Evolutionary conservation across 257 asterid genomes (phyloP), one percentile per base, ranked within the genome.

Genomic region (Ajuga chamaepitys): DNA sequence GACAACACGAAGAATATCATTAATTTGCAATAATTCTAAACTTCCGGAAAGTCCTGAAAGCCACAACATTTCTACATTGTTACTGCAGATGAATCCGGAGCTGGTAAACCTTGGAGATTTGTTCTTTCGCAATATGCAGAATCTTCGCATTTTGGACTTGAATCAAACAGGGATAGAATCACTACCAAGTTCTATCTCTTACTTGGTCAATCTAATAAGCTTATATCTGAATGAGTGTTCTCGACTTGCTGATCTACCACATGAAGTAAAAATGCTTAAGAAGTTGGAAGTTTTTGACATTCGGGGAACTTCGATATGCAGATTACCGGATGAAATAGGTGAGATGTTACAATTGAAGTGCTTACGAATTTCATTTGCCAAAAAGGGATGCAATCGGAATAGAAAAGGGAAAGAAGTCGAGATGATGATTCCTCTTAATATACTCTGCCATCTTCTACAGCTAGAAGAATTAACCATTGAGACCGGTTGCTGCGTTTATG

Each of bases 391-490:
- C 32, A 9, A 12, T 1, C 2, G 17, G 2, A 0, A 37, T 1
- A 45, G 47, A 7, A 11, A 13, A 28, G 38, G 45, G 7, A 24
- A 30, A 7, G 21, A 37, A 17, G 30, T 25, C 24, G 57, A 37
- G 3, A 42, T 17, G 72, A 38, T 0, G 17, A 66, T 18, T 66
- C 64, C 68, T 22, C 46, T 0, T 25, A 6, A 58, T 4, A 47
- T 65, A 8, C 64, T 72, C 16, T 3, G 20, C 0, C 20, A 26
- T 34, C 72, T 64, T 65, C 14, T 35, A 37, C 24, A 64, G 0
- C 54, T 72, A 2, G 72, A 72, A 72, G 72, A 72, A 53, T 28
- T 72, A 14, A 34, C 54, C 32, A 65, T 72, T 3, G 68, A 72
- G 54, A 34, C 12, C 1, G 54, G 66, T 0, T 54, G 60, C 9